Base-by-base conservation (phyloP, 352 stramenopile genomes). In the Pythium vanterpoolii region DNA sequence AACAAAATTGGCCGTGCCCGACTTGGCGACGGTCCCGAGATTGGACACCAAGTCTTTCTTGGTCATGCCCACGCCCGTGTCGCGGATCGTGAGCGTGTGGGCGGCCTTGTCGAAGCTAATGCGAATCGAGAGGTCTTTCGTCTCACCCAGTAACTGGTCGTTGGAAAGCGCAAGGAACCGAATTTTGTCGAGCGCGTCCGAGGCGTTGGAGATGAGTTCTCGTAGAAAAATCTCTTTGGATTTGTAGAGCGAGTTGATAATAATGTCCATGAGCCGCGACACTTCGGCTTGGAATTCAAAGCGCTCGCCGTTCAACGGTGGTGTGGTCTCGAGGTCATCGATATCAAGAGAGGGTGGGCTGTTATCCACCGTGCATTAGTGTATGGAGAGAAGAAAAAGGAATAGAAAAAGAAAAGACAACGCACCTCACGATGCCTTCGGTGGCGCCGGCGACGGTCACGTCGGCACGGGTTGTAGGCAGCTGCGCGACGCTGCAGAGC, bases 191-290 rank as follows among this genome's bases (percentile, higher is more conserved):
- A 99, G 79, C 13, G 97, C 97, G 72, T 99, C 98, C 21, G 95
- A 98, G 14, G 96, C 96, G 72, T 99, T 99, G 26, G 96, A 99
- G 68, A 99, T 99, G 23, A 99, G 76, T 71, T 99, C 97, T 44
- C 97, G 89, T 28, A 99, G 76, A 77, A 99, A 99, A 58, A 99
- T 98, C 65, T 99, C 96, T 74, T 98, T 98, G 68, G 97, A 98
- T 69, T 95, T 93, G 79, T 96, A 96, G 36, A 99, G 79, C 59
- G 94, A 98, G 74, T 99, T 99, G 73, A 99, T 99, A 64, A 99
- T 96, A 72, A 99, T 99, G 76, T 99, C 97, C 81, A 99, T 97
- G 68, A 99, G 91, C 6, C 97, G 93, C 58, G 96, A 98, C 21
- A 99, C 97, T 69, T 99, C 96, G 40, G 96, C 96, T 61, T 98